These are phyloP conservation scores for Citrus glauca DNA, from an alignment of 345 rosid genomes.

Conservation along the genomic window DNA sequence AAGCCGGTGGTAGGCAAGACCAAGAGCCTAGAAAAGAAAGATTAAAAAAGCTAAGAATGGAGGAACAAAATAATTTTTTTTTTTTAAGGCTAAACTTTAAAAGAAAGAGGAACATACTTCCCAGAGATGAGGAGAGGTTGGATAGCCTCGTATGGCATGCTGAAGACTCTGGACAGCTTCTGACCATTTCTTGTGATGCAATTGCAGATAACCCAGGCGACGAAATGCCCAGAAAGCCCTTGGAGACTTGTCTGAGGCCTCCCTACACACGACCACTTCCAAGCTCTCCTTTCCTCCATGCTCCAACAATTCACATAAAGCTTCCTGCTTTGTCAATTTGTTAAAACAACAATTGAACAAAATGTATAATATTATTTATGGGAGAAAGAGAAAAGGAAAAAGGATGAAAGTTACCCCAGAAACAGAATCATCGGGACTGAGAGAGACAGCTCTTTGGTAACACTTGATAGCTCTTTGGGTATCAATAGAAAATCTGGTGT, in stretches of 20 bases:
- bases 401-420: constrained; percentile 40
- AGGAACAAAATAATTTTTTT: not conserved
- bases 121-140: constrained; percentile 77
- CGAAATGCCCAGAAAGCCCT: constrained; percentile 96
- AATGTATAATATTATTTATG: not conserved
- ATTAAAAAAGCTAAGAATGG: not conserved
- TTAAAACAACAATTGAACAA: not conserved
- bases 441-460: constrained; percentile 74
- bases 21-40: constrained; percentile 65
- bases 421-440: constrained; percentile 64
- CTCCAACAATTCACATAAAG: constrained; percentile 78
- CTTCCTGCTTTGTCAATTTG: constrained; percentile 37
- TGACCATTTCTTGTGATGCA: constrained; percentile 73
- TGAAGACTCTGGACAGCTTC: constrained; percentile 91
- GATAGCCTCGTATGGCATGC: constrained; percentile 92
- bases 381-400: not conserved
- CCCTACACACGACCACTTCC: constrained; percentile 66
- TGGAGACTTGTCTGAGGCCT: constrained; percentile 77
- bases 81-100: not conserved
- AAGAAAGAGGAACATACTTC: constrained; percentile 48
- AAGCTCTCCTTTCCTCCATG: constrained; percentile 62
- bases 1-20: constrained; percentile 87
- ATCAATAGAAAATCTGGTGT: constrained; percentile 41
- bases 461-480: constrained; percentile 80
- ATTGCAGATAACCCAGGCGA: constrained; percentile 77